These are phyloP conservation scores for Lathyrus tuberosus DNA, from an alignment of 306 rosid species.

Conservation along the genomic window DNA sequence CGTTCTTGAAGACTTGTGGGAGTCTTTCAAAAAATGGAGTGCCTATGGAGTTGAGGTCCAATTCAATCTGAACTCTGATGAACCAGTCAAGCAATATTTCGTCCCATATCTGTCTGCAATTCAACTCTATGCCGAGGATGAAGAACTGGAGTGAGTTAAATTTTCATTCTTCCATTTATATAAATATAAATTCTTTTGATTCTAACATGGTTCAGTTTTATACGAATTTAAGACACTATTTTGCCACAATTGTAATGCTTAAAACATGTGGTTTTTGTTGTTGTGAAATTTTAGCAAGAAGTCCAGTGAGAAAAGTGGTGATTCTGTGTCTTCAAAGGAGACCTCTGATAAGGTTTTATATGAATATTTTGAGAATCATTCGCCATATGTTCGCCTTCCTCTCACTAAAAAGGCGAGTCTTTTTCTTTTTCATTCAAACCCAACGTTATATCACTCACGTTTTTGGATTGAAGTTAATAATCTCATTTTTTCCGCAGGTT, in stretches of 20 bases:
- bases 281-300: constrained; percentile 41
- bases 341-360: constrained; percentile 53
- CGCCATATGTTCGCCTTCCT: constrained; percentile 59
- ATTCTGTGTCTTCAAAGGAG: constrained; percentile 47
- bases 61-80: constrained; percentile 36
- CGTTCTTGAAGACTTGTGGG: constrained; percentile 62
- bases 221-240: background rate
- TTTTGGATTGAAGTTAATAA: constrained; percentile 4
- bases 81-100: constrained; percentile 48
- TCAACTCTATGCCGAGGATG: constrained; percentile 45
- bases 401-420: constrained; percentile 52
- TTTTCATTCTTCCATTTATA: background rate
- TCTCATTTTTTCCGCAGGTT: constrained; percentile 38
- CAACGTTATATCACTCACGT: background rate
- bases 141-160: constrained; percentile 39
- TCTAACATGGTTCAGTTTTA: too few relatives aligned
- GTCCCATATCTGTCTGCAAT: constrained; percentile 64
- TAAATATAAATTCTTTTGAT: background rate
- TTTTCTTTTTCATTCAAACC: background rate
- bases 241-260: background rate
- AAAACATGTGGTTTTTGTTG: background rate
- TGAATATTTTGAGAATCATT: constrained; percentile 52
- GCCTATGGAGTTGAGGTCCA: constrained; percentile 66
- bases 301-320: constrained; percentile 48
- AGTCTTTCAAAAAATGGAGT: constrained; percentile 59